Base-by-base conservation (phyloP, 768 basidiomycete species). In the Xanthoconium purpureum region DNA sequence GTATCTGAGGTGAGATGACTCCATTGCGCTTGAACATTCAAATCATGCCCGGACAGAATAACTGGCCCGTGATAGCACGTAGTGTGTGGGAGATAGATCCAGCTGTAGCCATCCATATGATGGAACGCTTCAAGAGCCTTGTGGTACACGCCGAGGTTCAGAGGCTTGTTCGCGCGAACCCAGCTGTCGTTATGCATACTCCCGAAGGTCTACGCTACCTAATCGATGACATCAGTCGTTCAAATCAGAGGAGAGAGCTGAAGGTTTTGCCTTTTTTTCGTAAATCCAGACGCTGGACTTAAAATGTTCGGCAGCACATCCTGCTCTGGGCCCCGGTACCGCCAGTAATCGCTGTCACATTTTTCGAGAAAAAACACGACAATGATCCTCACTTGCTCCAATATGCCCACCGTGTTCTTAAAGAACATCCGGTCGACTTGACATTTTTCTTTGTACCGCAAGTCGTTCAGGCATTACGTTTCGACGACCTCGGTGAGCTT, bases 371-470 rank as follows among this genome's bases (percentile, higher is more conserved):
- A 30, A 84, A 85, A 52, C 95, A 88, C 71, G 80, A 85, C 59
- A 91, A 84, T 63, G 87, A 98, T 65, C 89, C 96, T 0, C 71
- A 91, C 36, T 73, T 97, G 36, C 75, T 98, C 20, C 97, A 99
- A 85, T 98, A 98, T 68, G 95, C 95, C 0, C 93, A 98, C 73
- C 83, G 95, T 42, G 94, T 95, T 1, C 75, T 99, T 42, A 94
- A 94, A 68, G 91, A 96, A 69, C 94, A 98, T 67, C 91, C 94
- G 0, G 92, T 98, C 11, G 88, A 92, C 14, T 68, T 98, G 50
- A 96, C 96, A 0, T 99, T 99, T 80, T 99, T 98, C 78, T 99
- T 96, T 67, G 94, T 99, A 33, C 97, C 97, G 1, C 97, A 99
- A 79, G 87, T 98, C 18, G 97, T 98, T 2, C 97, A 99, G 67